Evolutionary conservation across 2,329 filamentous ascomycete species (phyloP).

Genomic region (Cladorrhinum sp.): DNA sequence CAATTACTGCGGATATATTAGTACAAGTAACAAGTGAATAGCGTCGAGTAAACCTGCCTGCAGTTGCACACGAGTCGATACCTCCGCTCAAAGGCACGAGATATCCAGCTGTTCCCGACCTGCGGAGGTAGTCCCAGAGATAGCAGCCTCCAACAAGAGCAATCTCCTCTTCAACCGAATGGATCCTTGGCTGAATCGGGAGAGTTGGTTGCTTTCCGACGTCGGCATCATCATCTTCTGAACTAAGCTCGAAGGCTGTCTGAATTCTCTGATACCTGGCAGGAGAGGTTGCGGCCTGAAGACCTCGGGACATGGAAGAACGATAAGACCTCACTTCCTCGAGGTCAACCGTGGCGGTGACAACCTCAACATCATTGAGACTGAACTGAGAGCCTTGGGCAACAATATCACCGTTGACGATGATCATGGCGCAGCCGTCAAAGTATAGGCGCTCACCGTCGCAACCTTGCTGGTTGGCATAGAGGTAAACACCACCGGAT

Average conservation of each 20-base stretch:
- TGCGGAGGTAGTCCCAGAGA: slow-evolving; percentile 55
- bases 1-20: slow-evolving; percentile 27
- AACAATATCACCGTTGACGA: slow-evolving; percentile 54
- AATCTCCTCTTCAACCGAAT: slow-evolving; percentile 65
- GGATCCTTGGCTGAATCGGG: slow-evolving; percentile 47
- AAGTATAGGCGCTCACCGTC: slow-evolving; percentile 64
- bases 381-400: slow-evolving; percentile 66
- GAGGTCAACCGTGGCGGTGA: slow-evolving; percentile 64
- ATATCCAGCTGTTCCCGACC: slow-evolving; percentile 49
- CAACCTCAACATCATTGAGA: slow-evolving; percentile 62
- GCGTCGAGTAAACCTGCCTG: slow-evolving; percentile 6
- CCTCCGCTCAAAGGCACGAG: slow-evolving; percentile 57
- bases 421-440: slow-evolving; percentile 61
- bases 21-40: not conserved
- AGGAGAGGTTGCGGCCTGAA: slow-evolving; percentile 52
- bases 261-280: slow-evolving; percentile 45
- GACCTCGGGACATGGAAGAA: slow-evolving; percentile 51
- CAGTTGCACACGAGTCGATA: slow-evolving; percentile 54
- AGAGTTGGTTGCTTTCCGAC: slow-evolving; percentile 30
- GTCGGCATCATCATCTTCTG: slow-evolving; percentile 34
- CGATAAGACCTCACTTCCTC: slow-evolving; percentile 67
- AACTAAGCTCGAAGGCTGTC: slow-evolving; percentile 34
- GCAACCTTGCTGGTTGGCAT: slow-evolving; percentile 57
- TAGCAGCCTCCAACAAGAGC: slow-evolving; percentile 62
- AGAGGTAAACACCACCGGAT: slow-evolving; percentile 45